Evolutionary conservation across 176 grass and related monocot genomes (phyloP).

Genomic region (Phoenix dactylifera): DNA sequence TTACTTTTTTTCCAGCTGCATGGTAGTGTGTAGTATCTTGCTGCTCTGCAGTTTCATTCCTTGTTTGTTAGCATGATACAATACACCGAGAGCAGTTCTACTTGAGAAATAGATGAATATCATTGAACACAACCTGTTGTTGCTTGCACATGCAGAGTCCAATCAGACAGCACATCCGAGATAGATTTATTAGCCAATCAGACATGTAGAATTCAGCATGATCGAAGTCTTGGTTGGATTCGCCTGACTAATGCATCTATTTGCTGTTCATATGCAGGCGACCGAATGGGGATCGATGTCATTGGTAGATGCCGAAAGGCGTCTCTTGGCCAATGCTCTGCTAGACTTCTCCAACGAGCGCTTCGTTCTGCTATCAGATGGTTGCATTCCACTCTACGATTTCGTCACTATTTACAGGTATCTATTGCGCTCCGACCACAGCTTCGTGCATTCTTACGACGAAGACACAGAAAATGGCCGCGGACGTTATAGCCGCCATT

Average conservation of each 20-base stretch:
- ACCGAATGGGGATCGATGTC: neutral
- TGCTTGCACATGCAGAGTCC: too few species aligned
- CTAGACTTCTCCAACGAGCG: slow-evolving; percentile 6
- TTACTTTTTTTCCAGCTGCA: too few species aligned
- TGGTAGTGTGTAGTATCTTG: too few species aligned
- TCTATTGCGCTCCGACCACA: neutral
- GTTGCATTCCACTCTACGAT: neutral
- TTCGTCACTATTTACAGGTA: neutral
- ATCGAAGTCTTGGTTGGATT: neutral
- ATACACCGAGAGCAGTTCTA: too few species aligned
- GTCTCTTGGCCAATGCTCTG: neutral
- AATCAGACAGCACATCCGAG: too few species aligned
- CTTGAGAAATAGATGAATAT: too few species aligned
- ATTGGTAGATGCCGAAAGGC: neutral
- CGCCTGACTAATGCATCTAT: neutral
- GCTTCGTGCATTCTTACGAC: neutral
- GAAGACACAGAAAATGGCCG: neutral
- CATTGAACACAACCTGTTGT: too few species aligned
- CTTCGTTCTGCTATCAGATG: neutral
- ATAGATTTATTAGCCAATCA: too few species aligned
- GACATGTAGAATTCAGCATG: too few species aligned
- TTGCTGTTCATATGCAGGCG: neutral
- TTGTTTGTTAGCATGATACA: too few species aligned
- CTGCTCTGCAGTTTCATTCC: too few species aligned
- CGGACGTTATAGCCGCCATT: neutral